Percentiles rank a stretch among this genome's conserved stretches.
Conservation (phyloP, 805 yeast species). For the Yamadazyma akitaensis region DNA sequence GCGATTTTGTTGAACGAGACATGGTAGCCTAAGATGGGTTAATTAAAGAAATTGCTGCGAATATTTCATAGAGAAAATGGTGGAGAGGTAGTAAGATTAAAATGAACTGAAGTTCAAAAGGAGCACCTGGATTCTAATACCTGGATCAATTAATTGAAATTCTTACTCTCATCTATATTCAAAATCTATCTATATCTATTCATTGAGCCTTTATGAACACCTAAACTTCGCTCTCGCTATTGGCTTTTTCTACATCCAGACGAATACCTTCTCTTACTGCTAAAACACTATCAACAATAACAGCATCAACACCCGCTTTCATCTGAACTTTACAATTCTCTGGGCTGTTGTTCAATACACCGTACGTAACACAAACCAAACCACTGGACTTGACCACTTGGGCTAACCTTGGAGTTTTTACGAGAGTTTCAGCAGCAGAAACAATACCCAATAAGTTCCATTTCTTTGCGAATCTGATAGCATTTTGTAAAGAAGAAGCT, state of each 20-base stretch:
- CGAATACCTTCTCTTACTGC: conserved; percentile 85
- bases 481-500: conserved; percentile 84
- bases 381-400: conserved; percentile 90
- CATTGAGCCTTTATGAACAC: neutral
- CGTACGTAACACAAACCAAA: conserved; percentile 90
- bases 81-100: neutral
- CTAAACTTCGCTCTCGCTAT: conserved; percentile 7
- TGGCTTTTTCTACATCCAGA: conserved; percentile 22
- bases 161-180: neutral
- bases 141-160: neutral
- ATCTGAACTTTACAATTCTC: conserved; percentile 79
- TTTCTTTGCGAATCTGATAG: conserved; percentile 81
- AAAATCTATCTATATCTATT: neutral
- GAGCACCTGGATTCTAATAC: no score
- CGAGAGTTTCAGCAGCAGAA: conserved; percentile 79
- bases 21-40: neutral
- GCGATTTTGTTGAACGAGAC: neutral
- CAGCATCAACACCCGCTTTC: conserved; percentile 96
- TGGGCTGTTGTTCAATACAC: conserved; percentile 79
- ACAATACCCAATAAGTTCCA: conserved; percentile 94
- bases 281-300: conserved; percentile 91
- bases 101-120: neutral
- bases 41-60: neutral
- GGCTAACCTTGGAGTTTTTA: conserved; percentile 86
- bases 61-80: neutral